Base-by-base conservation (phyloP, 2,329 filamentous ascomycete genomes). In the Epichloe festucae region DNA sequence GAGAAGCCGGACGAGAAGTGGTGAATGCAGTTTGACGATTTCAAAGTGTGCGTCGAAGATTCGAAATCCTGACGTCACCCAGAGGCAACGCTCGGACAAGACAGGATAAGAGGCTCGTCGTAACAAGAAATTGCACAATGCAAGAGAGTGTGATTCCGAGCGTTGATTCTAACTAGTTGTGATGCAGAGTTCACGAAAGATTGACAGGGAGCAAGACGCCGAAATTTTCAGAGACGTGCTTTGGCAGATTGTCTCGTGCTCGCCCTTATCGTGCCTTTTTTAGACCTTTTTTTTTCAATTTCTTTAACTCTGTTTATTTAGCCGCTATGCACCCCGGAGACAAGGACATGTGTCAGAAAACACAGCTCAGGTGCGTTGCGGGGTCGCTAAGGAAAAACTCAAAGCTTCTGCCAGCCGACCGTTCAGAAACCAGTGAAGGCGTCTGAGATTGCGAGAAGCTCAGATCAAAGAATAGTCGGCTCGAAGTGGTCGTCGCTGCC, bases 11-110 rank as follows among this genome's bases (percentile, higher is more conserved):
- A 83, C 72, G 67, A 85, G 83, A 61, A 85, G 77, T 70, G 80
- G 81, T 58, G 82, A 86, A 82, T 85, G 81, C 81, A 82, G 74
- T 65, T 81, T 84, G 77, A 65, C 79, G 78, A 69, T 69, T 48
- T 36, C 12, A 38, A 38, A 34, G n/a, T 7, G 40, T 35, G 21
- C n/a, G 23, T 31, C 31, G 3, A 27, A 21, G 31, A 14, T 35
- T 12, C 21, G 44, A 35, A n/a, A 34, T 21, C 21, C 31, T 15
- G 31, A 35, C 44, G 44, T 46, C 44, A 46, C 44, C 27, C 31
- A 46, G 23, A 46, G 27, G 44, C 31, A 31, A 46, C 44, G 44
- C 12, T 46, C 23, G 23, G 15, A 14, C 14, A 17, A 46, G 11
- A 6, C 41, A 23, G 21, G 11, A 23, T 31, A 35, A 12, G 21